Conservation (phyloP, 148 eudicot genomes). For the Beta vulgaris region DNA sequence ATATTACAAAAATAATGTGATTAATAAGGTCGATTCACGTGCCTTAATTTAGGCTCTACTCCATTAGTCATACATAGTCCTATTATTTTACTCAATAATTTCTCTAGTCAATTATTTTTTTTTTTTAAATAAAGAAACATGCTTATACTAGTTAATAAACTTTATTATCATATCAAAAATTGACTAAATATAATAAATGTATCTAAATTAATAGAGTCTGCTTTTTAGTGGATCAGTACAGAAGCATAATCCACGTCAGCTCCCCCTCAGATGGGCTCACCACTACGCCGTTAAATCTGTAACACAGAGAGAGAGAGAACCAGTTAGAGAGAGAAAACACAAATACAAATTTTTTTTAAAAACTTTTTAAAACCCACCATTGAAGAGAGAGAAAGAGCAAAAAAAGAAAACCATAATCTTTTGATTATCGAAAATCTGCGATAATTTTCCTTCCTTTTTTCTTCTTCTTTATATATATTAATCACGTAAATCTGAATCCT, state of each 20-base stretch:
- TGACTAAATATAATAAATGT: background rate
- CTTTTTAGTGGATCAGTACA: slow-evolving; percentile 9
- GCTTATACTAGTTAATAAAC: no score
- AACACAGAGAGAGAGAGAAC: background rate
- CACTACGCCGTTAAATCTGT: background rate
- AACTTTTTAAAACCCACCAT: background rate
- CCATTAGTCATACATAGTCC: background rate
- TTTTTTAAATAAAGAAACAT: background rate
- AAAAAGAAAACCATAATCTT: background rate
- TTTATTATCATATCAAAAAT: slow-evolving; percentile 3
- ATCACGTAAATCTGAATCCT: slow-evolving; percentile 20
- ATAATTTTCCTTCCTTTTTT: background rate
- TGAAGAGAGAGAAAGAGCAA: no score
- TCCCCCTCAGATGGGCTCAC: slow-evolving; percentile 18
- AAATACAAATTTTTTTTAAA: background rate
- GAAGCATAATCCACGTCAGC: slow-evolving; percentile 25
- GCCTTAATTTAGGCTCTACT: slow-evolving; percentile 1
- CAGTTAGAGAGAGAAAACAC: background rate
- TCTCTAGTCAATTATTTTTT: background rate
- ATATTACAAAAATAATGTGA: background rate
- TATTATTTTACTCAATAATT: background rate
- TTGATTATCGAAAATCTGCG: background rate
- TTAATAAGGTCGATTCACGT: background rate
- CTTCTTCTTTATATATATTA: slow-evolving; percentile 12
- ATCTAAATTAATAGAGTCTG: background rate